Evolutionary conservation across 139 green algal species (phyloP).

Genomic region (Deuterostichococcus epilithicus): DNA sequence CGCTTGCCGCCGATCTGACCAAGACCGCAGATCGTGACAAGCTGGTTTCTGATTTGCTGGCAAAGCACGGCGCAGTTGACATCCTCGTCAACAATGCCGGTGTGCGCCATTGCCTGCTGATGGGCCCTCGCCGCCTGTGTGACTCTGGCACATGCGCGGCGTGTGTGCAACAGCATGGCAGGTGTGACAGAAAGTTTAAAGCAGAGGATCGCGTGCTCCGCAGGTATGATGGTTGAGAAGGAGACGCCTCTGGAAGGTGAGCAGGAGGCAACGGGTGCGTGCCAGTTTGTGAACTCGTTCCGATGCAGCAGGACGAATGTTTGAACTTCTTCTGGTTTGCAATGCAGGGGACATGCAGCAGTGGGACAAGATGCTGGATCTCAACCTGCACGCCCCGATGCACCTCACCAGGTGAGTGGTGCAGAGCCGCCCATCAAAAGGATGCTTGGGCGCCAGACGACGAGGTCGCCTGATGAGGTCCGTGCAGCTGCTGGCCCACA

Average conservation of each 20-base stretch:
- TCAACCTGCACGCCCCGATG: slow-evolving; percentile 48
- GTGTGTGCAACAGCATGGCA: too few relatives aligned
- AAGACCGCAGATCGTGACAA: slow-evolving; percentile 16
- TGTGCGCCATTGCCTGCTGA: not conserved
- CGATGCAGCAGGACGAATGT: not conserved
- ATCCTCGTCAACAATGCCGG: slow-evolving; percentile 49
- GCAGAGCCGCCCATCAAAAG: not conserved
- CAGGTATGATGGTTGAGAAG: not conserved
- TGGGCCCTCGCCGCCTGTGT: too few relatives aligned
- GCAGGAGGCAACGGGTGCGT: too few relatives aligned
- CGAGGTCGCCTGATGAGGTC: too few relatives aligned
- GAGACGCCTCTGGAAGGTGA: not conserved
- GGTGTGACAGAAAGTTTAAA: too few relatives aligned
- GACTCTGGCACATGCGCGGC: too few relatives aligned
- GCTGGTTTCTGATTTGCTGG: slow-evolving; percentile 23
- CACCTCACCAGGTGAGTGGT: slow-evolving; percentile 23
- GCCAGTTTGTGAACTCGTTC: too few relatives aligned
- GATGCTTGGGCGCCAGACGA: too few relatives aligned
- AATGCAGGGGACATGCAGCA: slow-evolving; percentile 9
- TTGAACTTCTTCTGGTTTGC: not conserved
- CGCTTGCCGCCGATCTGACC: slow-evolving; percentile 19
- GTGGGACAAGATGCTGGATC: slow-evolving; percentile 25
- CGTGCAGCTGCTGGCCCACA: too few relatives aligned
- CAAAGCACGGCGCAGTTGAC: slow-evolving; percentile 23
- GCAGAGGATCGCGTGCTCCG: too few relatives aligned